Base-by-base conservation (phyloP, 345 rosid genomes). In the Gossypium mustelinum region DNA sequence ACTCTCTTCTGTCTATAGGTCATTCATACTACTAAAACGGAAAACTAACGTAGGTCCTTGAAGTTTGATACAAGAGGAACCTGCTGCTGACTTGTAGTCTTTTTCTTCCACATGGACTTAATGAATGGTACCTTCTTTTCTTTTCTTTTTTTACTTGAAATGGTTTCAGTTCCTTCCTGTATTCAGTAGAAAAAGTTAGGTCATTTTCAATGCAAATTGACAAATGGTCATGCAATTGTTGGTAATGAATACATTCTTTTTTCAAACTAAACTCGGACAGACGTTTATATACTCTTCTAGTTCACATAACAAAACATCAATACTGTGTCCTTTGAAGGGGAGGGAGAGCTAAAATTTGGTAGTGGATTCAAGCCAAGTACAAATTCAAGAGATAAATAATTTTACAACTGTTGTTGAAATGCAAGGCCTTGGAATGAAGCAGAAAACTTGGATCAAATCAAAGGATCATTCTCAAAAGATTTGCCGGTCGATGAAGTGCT, bases 341-440 rank as follows among this genome's bases (percentile, higher is more conserved):
- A 17, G 73, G 24, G 59, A 25, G 73, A 27, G 73, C 16, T 50
- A 69, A 51, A 9, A 51, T 10, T 13, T 50, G 24, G 3, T 69
- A 50, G 59, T 69, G 73, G 59, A 29, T 51, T n/a, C 45, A 68
- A 17, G 73, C 59, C 58, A 69, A 69, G 45, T 69, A 25, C 44
- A 50, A 69, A 69, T 51, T 69, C 73, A 69, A 69, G 43, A 51
- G 29, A 29, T 69, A 25, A 16, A 69, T 69, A 17, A 51, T 69
- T 69, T 52, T 51, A 24, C 73, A 51, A 69, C 73, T 69, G 60
- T 69, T 69, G 16, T 59, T 27, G 45, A 69, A 45, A 27, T 69
- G 73, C 59, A 69, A 25, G 73, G 59, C 59, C 63, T 69, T 27
- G 45, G 12, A 51, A 69, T 51, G 47, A 69, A 51, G 58, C 60